A percentile compares a stretch with the other conserved stretches of the same genome.
phyloP scores from a whole-genome alignment of 345 rosid species.

The Excoecaria agallocha region DNA sequence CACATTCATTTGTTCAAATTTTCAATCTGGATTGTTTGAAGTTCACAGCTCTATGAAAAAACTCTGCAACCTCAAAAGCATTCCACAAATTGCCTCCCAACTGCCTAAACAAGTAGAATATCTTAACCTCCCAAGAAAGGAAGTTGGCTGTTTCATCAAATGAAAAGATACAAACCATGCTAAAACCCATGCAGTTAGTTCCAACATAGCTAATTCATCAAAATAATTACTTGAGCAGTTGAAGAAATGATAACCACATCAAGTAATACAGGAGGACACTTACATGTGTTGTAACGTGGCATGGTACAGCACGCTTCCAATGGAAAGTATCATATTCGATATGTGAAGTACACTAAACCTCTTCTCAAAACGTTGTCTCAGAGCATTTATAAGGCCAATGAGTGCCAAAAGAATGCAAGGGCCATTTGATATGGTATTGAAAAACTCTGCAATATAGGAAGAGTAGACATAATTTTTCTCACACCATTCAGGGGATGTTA shows the following conservation, averaged over 20 bases:
- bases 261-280: constrained; percentile 26
- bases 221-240: not conserved
- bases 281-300: constrained; percentile 76
- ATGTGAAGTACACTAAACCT: constrained; percentile 88
- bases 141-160: not conserved
- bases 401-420: constrained; percentile 80
- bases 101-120: not conserved
- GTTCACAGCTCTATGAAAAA: not conserved
- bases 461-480: constrained; percentile 75
- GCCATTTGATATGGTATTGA: constrained; percentile 72
- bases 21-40: not conserved
- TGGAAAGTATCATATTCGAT: constrained; percentile 81
- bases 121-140: not conserved
- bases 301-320: constrained; percentile 93
- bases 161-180: not conserved
- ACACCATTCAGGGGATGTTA: constrained; percentile 84
- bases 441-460: constrained; percentile 85
- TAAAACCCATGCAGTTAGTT: not conserved
- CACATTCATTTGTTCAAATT: not conserved
- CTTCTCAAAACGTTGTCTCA: constrained; percentile 91
- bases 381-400: constrained; percentile 75
- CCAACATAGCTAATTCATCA: not conserved
- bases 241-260: not conserved
- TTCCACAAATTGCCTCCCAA: not conserved
- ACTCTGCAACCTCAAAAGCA: not conserved